These are phyloP conservation scores for Colletotrichum gigasporum DNA, from an alignment of 2,329 filamentous ascomycete species.

Conservation along the genomic window DNA sequence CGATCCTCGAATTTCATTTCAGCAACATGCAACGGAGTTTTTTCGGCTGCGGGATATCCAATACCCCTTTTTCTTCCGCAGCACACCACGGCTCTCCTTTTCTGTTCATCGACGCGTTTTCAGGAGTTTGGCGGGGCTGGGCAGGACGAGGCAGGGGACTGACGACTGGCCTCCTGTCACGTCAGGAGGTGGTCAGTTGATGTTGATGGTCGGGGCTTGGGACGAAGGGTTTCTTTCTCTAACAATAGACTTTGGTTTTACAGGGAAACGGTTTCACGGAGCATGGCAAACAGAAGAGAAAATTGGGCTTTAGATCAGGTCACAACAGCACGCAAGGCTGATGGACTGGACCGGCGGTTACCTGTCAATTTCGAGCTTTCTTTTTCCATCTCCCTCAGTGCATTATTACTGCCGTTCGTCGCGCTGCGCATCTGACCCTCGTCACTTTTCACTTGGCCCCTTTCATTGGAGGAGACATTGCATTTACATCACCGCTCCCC, in stretches of 20 bases:
- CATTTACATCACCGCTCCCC: background rate
- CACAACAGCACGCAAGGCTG: constrained; percentile 25
- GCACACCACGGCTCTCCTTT: background rate
- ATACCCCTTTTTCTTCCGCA: constrained; percentile 5
- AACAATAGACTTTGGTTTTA: constrained; percentile 23
- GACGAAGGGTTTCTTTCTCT: constrained; percentile 10
- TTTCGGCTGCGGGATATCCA: constrained; percentile 9
- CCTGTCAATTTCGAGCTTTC: constrained; percentile 21
- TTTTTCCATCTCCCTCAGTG: background rate
- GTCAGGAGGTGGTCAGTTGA: background rate
- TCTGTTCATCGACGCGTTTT: background rate
- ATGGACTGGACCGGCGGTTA: constrained; percentile 21
- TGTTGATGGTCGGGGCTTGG: background rate
- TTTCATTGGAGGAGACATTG: background rate
- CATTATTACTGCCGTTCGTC: background rate
- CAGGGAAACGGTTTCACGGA: constrained; percentile 20
- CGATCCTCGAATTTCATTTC: background rate
- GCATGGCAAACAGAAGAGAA: constrained; percentile 26
- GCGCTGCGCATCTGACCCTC: background rate
- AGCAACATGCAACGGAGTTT: constrained; percentile 12
- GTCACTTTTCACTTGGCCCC: background rate
- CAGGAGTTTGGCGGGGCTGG: background rate
- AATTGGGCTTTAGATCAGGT: constrained; percentile 26
- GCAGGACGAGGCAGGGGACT: background rate
- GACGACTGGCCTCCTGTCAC: background rate